A percentile compares a stretch with the other conserved stretches of the same genome.
Conservation (phyloP, 257 asterid species). For the Anisodus tanguticus region DNA sequence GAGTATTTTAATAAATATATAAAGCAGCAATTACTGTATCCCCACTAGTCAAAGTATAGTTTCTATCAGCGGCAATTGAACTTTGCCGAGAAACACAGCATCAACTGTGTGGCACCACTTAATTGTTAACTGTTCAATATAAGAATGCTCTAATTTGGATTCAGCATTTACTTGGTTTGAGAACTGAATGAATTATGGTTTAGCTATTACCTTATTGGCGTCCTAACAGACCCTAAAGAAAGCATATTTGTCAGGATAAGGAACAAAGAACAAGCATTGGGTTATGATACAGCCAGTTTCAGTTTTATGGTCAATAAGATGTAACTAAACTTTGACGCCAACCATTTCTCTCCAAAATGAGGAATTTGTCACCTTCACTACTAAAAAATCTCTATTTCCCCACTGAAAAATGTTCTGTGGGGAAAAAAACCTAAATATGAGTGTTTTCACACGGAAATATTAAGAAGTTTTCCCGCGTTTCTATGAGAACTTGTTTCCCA, state of each 20-base stretch:
- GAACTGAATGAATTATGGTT: neutral
- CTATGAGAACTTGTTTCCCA: too few species aligned
- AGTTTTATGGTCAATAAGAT: conserved; percentile 8
- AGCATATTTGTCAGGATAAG: neutral
- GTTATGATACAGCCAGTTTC: neutral
- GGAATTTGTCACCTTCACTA: neutral
- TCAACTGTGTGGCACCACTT: neutral
- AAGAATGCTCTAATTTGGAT: too few species aligned
- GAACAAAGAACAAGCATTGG: neutral
- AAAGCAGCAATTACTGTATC: neutral
- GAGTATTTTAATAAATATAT: neutral
- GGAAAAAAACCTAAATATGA: too few species aligned
- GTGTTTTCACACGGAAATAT: too few species aligned
- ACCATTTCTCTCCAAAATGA: conserved; percentile 5
- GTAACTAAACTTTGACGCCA: neutral
- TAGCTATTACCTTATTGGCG: neutral
- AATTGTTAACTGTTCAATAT: neutral
- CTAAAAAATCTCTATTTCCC: too few species aligned
- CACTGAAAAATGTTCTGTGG: too few species aligned
- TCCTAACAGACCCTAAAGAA: neutral
- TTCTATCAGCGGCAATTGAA: conserved; percentile 32
- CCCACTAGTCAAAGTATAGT: neutral
- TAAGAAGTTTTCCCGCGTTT: too few species aligned
- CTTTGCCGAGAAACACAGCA: conserved; percentile 28
- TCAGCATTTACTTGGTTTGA: neutral